Evolutionary conservation across 768 basidiomycete species (phyloP).

Genomic region (Auricularia auricula-judae): DNA sequence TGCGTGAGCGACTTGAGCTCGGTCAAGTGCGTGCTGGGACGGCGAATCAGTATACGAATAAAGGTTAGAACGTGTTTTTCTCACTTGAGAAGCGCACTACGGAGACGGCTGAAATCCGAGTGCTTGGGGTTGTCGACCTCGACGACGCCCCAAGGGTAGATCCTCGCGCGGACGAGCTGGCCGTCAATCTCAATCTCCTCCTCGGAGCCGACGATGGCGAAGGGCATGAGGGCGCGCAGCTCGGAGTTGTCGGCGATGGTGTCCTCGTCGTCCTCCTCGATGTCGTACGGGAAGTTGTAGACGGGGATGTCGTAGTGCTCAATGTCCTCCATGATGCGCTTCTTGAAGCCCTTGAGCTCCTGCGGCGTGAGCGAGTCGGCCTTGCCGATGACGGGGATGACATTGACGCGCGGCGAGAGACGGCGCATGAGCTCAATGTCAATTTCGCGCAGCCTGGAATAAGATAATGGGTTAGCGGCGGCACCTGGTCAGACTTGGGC

Average conservation of each 20-base stretch:
- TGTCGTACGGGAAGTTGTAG: conserved; percentile 99
- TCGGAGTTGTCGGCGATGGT: conserved; percentile 97
- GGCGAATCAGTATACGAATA: neutral
- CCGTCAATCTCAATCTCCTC: conserved; percentile 93
- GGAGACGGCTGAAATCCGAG: conserved; percentile 92
- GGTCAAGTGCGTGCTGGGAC: conserved; percentile 72
- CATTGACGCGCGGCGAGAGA: conserved; percentile 94
- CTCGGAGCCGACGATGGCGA: conserved; percentile 94
- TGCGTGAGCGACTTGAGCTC: conserved; percentile 92
- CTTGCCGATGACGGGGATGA: conserved; percentile 93
- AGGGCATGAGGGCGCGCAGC: conserved; percentile 76
- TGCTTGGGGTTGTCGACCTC: conserved; percentile 99
- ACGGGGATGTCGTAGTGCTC: conserved; percentile 97
- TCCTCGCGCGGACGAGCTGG: conserved; percentile 80
- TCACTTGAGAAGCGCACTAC: conserved; percentile 84
- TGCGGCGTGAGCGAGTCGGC: conserved; percentile 89
- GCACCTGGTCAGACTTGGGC: neutral
- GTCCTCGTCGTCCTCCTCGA: conserved; percentile 98
- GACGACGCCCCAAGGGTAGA: conserved; percentile 98
- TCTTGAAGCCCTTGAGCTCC: conserved; percentile 93
- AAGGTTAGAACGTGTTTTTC: conserved; percentile 14
- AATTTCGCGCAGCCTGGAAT: conserved; percentile 71
- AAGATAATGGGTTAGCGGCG: neutral
- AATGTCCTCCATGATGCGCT: conserved; percentile 95
- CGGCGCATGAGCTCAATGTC: conserved; percentile 99